Conservation (phyloP, 257 asterid genomes). For the Solanum okadae region DNA sequence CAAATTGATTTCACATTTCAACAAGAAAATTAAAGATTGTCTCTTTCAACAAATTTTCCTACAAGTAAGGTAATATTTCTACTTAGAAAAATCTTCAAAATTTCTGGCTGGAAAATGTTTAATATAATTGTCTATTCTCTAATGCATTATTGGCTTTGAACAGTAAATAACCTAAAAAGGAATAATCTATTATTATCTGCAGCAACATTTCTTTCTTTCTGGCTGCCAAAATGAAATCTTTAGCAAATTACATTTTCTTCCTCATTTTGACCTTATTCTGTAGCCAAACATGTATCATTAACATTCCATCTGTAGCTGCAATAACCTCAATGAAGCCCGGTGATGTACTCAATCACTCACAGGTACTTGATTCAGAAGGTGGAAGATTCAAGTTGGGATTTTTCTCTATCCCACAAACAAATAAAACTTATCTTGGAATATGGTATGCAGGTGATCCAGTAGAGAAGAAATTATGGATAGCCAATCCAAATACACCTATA, state of each 20-base stretch:
- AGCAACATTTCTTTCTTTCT: not conserved
- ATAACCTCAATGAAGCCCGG: not conserved
- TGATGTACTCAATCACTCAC: not conserved
- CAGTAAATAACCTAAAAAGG: not conserved
- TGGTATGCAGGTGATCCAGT: not conserved
- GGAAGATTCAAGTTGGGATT: not conserved
- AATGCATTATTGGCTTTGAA: not conserved
- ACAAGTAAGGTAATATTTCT: not conserved
- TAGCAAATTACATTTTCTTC: not conserved
- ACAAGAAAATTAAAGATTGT: not conserved
- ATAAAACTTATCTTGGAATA: not conserved
- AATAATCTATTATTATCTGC: not conserved
- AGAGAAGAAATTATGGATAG: not conserved
- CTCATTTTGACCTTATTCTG: not conserved
- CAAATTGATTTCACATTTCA: not conserved
- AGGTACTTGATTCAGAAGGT: not conserved
- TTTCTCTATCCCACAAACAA: not conserved
- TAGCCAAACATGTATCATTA: not conserved
- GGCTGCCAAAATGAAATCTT: not conserved
- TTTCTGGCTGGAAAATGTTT: not conserved
- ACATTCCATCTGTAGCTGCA: not conserved
- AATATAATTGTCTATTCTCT: not conserved
- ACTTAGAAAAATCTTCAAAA: not conserved
- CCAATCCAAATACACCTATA: not conserved
- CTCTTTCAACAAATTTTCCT: not conserved